Evolutionary conservation across 164 flowering plant species (phyloP).

Genomic region (Vitis cinerea): DNA sequence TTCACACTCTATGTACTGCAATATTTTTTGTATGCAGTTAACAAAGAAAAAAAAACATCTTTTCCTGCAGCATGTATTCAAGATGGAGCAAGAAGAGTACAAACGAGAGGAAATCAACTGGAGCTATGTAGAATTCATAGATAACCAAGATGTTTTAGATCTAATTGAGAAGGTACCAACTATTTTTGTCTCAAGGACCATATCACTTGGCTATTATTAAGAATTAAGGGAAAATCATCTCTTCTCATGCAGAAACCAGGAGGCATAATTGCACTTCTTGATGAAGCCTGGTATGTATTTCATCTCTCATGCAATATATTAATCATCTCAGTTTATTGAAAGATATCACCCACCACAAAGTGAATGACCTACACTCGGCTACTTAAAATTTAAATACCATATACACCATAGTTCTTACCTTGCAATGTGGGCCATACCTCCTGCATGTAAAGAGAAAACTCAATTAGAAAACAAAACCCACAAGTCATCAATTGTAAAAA

Average conservation of each 20-base stretch:
- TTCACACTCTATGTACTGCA: background rate
- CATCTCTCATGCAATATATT: constrained; percentile 1
- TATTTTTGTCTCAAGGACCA: background rate
- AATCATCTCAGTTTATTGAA: background rate
- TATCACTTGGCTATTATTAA: background rate
- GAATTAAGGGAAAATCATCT: background rate
- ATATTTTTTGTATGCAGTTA: background rate
- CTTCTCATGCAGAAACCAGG: constrained; percentile 74
- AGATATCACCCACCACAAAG: background rate
- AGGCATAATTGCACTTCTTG: constrained; percentile 83
- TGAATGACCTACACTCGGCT: background rate
- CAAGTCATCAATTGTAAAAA: background rate
- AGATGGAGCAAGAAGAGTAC: constrained; percentile 91
- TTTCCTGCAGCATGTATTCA: constrained; percentile 73
- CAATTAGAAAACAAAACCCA: background rate
- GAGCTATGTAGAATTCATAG: constrained; percentile 91
- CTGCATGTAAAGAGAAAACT: background rate
- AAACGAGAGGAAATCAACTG: constrained; percentile 79
- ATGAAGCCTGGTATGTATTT: constrained; percentile 78
- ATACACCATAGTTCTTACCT: background rate
- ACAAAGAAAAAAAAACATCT: background rate
- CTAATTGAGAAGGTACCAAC: constrained; percentile 73
- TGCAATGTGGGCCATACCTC: too few species aligned
- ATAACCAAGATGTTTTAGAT: constrained; percentile 85
- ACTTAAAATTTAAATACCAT: background rate